A percentile compares a stretch with the other conserved stretches of the same genome.
Evolutionary conservation across 2,329 filamentous ascomycete species (phyloP).

Genomic region (Chaetomium globosum): DNA sequence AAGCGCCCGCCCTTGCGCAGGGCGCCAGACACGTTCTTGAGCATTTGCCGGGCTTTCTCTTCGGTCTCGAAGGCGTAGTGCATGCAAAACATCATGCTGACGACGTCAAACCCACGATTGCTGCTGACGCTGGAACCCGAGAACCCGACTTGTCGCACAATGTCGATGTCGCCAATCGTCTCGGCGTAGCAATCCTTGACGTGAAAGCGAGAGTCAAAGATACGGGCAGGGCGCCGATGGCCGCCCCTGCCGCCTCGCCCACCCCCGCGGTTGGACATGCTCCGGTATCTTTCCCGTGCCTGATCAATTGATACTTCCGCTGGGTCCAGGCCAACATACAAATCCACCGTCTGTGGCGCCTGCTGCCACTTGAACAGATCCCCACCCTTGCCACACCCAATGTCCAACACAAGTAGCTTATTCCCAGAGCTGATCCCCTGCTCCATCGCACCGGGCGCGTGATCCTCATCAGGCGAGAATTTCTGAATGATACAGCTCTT

Average conservation of each 20-base stretch:
- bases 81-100: constrained; percentile 99
- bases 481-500: constrained; percentile 98
- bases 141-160: constrained; percentile 85
- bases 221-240: constrained; percentile 53
- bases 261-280: constrained; percentile 65
- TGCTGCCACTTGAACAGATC: constrained; percentile 96
- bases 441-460: constrained; percentile 62
- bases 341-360: constrained; percentile 83
- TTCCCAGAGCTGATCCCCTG: constrained; percentile 53
- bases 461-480: constrained; percentile 81
- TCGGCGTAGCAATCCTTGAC: constrained; percentile 92
- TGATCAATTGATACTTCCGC: constrained; percentile 91
- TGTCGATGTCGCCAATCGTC: constrained; percentile 76
- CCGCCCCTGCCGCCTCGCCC: constrained; percentile 56
- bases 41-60: constrained; percentile 85
- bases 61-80: constrained; percentile 98
- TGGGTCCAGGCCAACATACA: constrained; percentile 93
- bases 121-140: constrained; percentile 66
- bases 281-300: constrained; percentile 78
- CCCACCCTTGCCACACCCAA: constrained; percentile 95
- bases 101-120: constrained; percentile 87
- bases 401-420: constrained; percentile 80
- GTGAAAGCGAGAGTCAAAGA: constrained; percentile 86
- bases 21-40: constrained; percentile 85
- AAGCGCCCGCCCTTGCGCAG: constrained; percentile 94